Conservation (phyloP, 2,329 filamentous ascomycete species). For the Fusarium floridanum region DNA sequence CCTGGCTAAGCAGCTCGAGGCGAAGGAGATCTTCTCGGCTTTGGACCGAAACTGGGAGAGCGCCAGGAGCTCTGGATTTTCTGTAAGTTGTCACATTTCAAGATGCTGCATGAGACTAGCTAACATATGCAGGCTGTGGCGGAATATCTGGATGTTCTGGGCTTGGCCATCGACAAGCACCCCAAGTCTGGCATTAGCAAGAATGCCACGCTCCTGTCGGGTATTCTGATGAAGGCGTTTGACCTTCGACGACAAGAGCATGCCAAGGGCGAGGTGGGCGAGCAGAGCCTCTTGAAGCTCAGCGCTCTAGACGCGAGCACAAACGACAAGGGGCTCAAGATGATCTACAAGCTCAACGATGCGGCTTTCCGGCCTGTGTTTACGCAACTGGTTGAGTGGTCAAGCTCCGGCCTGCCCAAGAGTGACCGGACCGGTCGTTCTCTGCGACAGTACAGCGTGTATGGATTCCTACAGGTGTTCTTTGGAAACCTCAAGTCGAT, state of each 20-base stretch:
- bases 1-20: conserved; percentile 81
- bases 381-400: conserved; percentile 86
- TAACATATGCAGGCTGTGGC: conserved; percentile 67
- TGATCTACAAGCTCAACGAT: conserved; percentile 98
- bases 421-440: conserved; percentile 69
- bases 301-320: conserved; percentile 72
- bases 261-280: conserved; percentile 60
- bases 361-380: conserved; percentile 94
- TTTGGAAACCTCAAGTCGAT: conserved; percentile 92
- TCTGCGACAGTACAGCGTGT: conserved; percentile 80
- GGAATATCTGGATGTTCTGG: conserved; percentile 79
- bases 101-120: conserved; percentile 24
- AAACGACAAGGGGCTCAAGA: conserved; percentile 82
- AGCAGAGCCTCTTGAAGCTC: conserved; percentile 62
- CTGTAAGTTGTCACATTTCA: conserved; percentile 61
- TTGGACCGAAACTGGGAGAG: conserved; percentile 79
- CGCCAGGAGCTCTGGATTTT: conserved; percentile 72
- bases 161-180: conserved; percentile 79
- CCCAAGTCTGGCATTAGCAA: conserved; percentile 84
- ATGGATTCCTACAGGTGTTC: conserved; percentile 83
- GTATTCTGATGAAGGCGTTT: conserved; percentile 69
- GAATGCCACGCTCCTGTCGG: conserved; percentile 77
- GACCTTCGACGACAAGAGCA: conserved; percentile 74
- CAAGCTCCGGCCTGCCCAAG: conserved; percentile 70
- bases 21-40: conserved; percentile 80